phyloP scores from a whole-genome alignment of 1,284 basidiomycete species.

The Puccinia triticina region DNA sequence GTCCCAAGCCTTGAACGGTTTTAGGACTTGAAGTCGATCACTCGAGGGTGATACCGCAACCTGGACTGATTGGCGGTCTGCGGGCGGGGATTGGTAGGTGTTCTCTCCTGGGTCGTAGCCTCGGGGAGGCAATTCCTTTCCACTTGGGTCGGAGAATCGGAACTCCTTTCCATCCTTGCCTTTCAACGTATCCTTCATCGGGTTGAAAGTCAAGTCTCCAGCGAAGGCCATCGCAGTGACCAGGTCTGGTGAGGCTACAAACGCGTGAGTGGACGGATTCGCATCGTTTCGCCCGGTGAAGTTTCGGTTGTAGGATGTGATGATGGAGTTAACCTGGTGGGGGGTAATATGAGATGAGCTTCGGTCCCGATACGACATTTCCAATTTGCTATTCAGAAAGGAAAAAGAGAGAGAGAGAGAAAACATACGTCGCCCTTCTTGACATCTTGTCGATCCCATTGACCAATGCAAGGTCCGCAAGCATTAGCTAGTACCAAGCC shows the following conservation, averaged over 20 bases:
- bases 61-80: constrained; percentile 76
- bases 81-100: constrained; percentile 94
- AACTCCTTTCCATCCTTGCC: constrained; percentile 94
- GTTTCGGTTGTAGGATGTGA: constrained; percentile 99
- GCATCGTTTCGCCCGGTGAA: constrained; percentile 99
- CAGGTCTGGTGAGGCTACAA: constrained; percentile 96
- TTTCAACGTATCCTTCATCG: constrained; percentile 83
- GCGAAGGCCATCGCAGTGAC: constrained; percentile 97
- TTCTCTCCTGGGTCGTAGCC: constrained; percentile 96
- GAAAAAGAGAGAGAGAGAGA: constrained; percentile 59
- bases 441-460: constrained; percentile 96
- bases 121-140: constrained; percentile 86
- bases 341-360: background rate
- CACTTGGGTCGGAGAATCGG: constrained; percentile 89
- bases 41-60: constrained; percentile 86
- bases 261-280: constrained; percentile 98
- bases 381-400: too few relatives aligned
- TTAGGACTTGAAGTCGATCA: constrained; percentile 91
- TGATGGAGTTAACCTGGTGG: constrained; percentile 64
- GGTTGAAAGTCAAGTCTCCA: constrained; percentile 94
- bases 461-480: constrained; percentile 98
- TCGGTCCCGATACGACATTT: background rate
- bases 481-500: constrained; percentile 96
- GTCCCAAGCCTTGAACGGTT: constrained; percentile 89
- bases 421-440: constrained; percentile 97